Evolutionary conservation across 1,139 yeast species (phyloP).

Genomic region (Kodamaea ohmeri): DNA sequence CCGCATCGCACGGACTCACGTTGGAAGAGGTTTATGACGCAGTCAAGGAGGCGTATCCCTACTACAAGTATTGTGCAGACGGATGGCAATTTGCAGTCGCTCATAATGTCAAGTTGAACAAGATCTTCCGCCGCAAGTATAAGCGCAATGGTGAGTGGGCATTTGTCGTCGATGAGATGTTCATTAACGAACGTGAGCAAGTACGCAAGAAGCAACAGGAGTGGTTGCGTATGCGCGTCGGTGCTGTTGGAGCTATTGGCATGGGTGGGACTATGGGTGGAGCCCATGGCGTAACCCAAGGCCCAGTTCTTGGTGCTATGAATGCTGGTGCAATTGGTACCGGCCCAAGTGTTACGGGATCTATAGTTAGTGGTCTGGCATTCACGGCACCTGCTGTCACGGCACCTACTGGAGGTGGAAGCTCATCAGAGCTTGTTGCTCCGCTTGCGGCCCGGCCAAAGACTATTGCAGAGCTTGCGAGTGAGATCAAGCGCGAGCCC

Average conservation of each 20-base stretch:
- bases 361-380: too few species aligned
- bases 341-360: slow-evolving; percentile 6
- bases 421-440: background rate
- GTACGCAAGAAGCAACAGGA: slow-evolving; percentile 69
- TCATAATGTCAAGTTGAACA: slow-evolving; percentile 82
- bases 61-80: slow-evolving; percentile 87
- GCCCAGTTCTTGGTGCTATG: slow-evolving; percentile 24
- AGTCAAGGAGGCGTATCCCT: slow-evolving; percentile 84
- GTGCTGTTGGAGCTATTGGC: background rate
- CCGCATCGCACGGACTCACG: slow-evolving; percentile 68
- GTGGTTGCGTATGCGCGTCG: slow-evolving; percentile 36
- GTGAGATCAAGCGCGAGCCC: slow-evolving; percentile 50
- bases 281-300: background rate
- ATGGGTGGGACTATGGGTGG: background rate
- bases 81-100: slow-evolving; percentile 97
- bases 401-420: slow-evolving; percentile 1
- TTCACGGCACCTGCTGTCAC: too few species aligned
- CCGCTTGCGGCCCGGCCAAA: slow-evolving; percentile 25
- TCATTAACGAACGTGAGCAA: slow-evolving; percentile 75
- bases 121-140: slow-evolving; percentile 73
- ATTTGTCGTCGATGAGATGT: slow-evolving; percentile 87
- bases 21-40: slow-evolving; percentile 83
- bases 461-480: slow-evolving; percentile 55
- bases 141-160: slow-evolving; percentile 84
- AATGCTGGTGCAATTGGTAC: slow-evolving; percentile 17